Evolutionary conservation across 108 stramenopile species (phyloP).

Genomic region (Discostella stelligeroides): DNA sequence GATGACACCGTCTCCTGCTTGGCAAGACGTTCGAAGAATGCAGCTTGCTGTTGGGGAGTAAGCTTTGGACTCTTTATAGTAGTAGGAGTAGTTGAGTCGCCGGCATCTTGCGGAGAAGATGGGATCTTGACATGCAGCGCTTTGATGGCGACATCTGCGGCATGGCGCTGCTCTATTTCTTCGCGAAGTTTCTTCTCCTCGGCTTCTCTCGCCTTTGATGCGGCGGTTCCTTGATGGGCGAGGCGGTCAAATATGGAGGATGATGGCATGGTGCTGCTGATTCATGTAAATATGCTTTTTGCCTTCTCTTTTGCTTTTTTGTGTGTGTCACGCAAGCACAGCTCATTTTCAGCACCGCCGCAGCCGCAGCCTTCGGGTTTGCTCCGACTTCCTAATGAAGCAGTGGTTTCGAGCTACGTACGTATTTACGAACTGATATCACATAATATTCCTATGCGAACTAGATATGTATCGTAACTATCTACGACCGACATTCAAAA

Average conservation of each 20-base stretch:
- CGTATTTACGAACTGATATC: too few relatives aligned
- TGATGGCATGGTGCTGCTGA: background rate
- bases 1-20: constrained; percentile 24
- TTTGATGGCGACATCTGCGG: background rate
- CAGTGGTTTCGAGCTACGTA: too few relatives aligned
- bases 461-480: too few relatives aligned
- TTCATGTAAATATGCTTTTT: too few relatives aligned
- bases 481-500: too few relatives aligned
- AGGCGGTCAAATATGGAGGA: constrained; percentile 20
- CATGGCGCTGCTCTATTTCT: constrained; percentile 8
- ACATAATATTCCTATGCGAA: too few relatives aligned
- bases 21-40: constrained; percentile 18
- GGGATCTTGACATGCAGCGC: background rate
- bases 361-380: too few relatives aligned
- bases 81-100: too few relatives aligned
- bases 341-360: too few relatives aligned
- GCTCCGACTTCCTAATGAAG: too few relatives aligned
- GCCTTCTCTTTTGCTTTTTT: too few relatives aligned
- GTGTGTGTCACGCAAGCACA: too few relatives aligned
- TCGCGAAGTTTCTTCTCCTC: constrained; percentile 17
- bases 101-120: constrained; percentile 14
- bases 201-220: constrained; percentile 13
- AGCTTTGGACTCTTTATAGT: constrained; percentile 4
- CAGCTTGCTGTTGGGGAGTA: constrained; percentile 18
- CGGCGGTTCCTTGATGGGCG: constrained; percentile 20